Evolutionary conservation across 192 early-diverging fungal genomes (phyloP).

Genomic region (Dissophora ornata): DNA sequence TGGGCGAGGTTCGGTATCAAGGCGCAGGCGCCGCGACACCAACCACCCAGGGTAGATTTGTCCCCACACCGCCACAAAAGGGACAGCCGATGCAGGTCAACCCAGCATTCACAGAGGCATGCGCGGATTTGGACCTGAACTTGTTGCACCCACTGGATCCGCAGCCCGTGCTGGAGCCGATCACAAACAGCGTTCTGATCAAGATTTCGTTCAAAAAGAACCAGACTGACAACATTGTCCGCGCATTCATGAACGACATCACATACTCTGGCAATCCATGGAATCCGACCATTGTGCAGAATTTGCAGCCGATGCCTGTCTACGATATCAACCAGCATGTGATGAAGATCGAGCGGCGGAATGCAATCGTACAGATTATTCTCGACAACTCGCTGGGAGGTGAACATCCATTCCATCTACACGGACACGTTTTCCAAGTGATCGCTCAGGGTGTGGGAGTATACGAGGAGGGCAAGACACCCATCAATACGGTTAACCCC

Average conservation of each 20-base stretch:
- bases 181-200: conserved; percentile 28
- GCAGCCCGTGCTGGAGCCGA: conserved; percentile 34
- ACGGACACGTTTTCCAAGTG: conserved; percentile 61
- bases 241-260: conserved; percentile 23
- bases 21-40: conserved; percentile 45
- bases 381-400: conserved; percentile 23
- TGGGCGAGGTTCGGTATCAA: conserved; percentile 58
- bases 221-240: conserved; percentile 10
- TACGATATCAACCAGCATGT: conserved; percentile 29
- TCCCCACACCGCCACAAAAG: conserved; percentile 5
- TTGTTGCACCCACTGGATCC: conserved; percentile 35
- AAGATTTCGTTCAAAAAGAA: conserved; percentile 29
- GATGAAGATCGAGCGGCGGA: conserved; percentile 25
- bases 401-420: conserved; percentile 58
- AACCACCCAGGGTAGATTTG: conserved; percentile 28
- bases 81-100: conserved; percentile 4
- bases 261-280: conserved; percentile 26
- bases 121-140: conserved; percentile 39
- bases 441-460: conserved; percentile 53
- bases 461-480: conserved; percentile 40
- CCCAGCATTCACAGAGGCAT: conserved; percentile 39
- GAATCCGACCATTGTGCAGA: conserved; percentile 49
- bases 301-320: conserved; percentile 27
- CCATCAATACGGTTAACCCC: conserved; percentile 46
- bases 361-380: conserved; percentile 46